Evolutionary conservation across 176 grass and related monocot species (phyloP).

Genomic region (Elaeis guineensis): DNA sequence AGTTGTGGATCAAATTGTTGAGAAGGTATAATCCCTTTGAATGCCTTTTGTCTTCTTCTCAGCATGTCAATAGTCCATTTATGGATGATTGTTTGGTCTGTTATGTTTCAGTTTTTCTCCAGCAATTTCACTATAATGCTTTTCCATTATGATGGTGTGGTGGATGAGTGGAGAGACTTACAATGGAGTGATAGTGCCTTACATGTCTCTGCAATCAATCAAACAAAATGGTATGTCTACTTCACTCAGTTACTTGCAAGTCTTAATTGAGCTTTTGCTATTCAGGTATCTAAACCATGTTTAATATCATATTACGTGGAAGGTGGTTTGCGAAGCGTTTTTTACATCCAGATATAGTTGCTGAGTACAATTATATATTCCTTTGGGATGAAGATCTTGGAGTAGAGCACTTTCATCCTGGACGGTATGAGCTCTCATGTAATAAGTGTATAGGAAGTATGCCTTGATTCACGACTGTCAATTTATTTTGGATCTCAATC

Average conservation of each 20-base stretch:
- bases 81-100: background rate
- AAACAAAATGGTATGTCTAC: conserved; percentile 7
- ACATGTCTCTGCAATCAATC: conserved; percentile 19
- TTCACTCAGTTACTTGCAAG: background rate
- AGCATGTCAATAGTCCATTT: background rate
- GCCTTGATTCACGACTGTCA: too few species aligned
- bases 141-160: conserved; percentile 16
- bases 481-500: too few species aligned
- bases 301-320: too few species aligned
- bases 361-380: too few species aligned
- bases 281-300: too few species aligned
- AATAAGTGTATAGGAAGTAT: too few species aligned
- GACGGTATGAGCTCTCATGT: too few species aligned
- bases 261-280: background rate
- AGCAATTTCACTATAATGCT: conserved; percentile 13
- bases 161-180: conserved; percentile 17
- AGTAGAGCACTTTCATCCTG: too few species aligned
- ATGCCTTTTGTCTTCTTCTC: background rate
- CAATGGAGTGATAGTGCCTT: conserved; percentile 7
- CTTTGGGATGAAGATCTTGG: too few species aligned
- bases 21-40: conserved; percentile 1
- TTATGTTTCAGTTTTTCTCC: conserved; percentile 3
- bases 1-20: conserved; percentile 11
- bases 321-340: too few species aligned
- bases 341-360: too few species aligned